Conservation (phyloP, 192 early-diverging fungal genomes). For the Phycomyces nitens region DNA sequence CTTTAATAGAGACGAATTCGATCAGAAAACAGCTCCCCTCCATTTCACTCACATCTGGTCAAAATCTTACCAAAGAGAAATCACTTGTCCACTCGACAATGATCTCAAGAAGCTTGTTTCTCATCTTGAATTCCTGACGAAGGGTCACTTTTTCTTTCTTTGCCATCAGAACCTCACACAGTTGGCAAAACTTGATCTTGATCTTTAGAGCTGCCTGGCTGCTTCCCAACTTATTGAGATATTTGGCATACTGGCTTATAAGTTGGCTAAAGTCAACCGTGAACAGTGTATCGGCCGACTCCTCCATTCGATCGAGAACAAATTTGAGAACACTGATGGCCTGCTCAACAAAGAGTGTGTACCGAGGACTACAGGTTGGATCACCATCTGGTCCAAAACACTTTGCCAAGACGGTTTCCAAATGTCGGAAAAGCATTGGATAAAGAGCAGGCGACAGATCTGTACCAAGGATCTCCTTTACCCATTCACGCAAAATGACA, state of each 20-base stretch:
- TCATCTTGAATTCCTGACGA: constrained; percentile 66
- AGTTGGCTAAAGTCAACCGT: constrained; percentile 69
- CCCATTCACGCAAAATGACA: constrained; percentile 69
- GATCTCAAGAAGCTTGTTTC: constrained; percentile 69
- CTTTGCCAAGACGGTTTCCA: constrained; percentile 55
- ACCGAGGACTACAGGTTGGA: constrained; percentile 33
- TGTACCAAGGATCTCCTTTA: constrained; percentile 73
- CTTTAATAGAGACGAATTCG: constrained; percentile 9
- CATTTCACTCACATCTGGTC: no score
- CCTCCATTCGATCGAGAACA: constrained; percentile 67
- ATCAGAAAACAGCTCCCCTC: no score
- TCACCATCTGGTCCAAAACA: constrained; percentile 67
- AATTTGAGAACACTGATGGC: constrained; percentile 71
- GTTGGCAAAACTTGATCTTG: constrained; percentile 72
- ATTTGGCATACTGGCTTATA: constrained; percentile 63
- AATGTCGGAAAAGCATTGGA: constrained; percentile 56
- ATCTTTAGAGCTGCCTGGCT: constrained; percentile 58
- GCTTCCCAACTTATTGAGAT: constrained; percentile 63
- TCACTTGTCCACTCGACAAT: constrained; percentile 80
- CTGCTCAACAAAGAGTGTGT: constrained; percentile 75
- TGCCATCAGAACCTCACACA: constrained; percentile 66
- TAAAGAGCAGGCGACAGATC: constrained; percentile 73
- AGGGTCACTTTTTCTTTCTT: constrained; percentile 74
- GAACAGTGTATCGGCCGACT: constrained; percentile 51
- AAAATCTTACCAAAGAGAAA: constrained; percentile 49